These are phyloP conservation scores for Pythium rishiriense DNA, from an alignment of 352 stramenopile species.

Conservation along the genomic window DNA sequence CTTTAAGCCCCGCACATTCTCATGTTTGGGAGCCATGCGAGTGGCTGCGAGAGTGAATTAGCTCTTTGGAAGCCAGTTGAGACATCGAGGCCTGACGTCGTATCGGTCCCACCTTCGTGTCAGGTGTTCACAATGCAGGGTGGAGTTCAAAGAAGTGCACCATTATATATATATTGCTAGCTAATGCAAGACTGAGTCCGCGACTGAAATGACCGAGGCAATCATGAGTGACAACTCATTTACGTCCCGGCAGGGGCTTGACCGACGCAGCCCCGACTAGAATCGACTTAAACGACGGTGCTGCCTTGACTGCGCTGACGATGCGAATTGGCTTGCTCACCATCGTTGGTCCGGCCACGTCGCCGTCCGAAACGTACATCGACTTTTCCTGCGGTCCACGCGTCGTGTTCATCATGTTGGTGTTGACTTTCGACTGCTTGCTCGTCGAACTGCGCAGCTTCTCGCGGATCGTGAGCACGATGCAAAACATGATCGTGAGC, in stretches of 20 bases:
- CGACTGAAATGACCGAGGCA: too few species aligned
- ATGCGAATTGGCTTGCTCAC: not conserved
- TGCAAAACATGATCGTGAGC: slow-evolving; percentile 21
- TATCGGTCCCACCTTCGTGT: too few species aligned
- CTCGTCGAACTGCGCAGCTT: slow-evolving; percentile 11
- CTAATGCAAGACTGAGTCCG: too few species aligned
- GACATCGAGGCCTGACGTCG: too few species aligned
- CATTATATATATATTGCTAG: too few species aligned
- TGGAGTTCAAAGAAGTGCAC: too few species aligned
- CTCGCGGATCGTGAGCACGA: slow-evolving; percentile 11
- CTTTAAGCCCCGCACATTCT: too few species aligned
- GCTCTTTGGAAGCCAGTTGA: too few species aligned
- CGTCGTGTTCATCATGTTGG: slow-evolving; percentile 16
- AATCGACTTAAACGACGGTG: slow-evolving; percentile 4
- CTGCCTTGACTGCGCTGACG: not conserved
- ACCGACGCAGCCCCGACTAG: slow-evolving; percentile 2
- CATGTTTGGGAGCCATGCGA: too few species aligned
- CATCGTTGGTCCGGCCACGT: not conserved
- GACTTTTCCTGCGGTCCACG: slow-evolving; percentile 17
- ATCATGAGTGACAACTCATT: not conserved
- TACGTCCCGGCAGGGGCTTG: not conserved
- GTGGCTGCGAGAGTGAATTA: too few species aligned
- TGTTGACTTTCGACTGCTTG: slow-evolving; percentile 11
- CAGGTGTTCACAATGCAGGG: too few species aligned
- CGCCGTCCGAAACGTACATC: slow-evolving; percentile 11